Evolutionary conservation across 148 eudicot genomes (phyloP).

Genomic region (Rhododendron kiyosumense): DNA sequence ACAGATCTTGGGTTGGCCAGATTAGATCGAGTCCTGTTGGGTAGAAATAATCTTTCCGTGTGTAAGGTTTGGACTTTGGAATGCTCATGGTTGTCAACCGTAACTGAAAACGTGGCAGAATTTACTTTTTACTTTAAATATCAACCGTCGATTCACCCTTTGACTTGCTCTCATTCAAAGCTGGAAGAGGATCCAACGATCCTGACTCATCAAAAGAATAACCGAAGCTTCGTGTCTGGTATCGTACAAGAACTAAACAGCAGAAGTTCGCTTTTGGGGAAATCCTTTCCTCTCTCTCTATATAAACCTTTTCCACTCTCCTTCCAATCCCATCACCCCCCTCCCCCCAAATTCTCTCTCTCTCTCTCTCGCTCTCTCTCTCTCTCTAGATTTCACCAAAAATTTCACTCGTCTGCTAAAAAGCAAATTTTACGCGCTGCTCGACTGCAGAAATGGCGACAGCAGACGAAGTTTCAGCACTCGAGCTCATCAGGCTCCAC

Average conservation of each 20-base stretch:
- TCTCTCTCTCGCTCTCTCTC: background rate
- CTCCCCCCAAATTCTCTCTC: background rate
- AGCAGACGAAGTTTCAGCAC: slow-evolving; percentile 19
- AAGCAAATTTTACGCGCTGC: background rate
- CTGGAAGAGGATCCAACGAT: background rate
- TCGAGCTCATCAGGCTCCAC: slow-evolving; percentile 37
- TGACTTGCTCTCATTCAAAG: background rate
- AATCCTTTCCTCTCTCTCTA: background rate
- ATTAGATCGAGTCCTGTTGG: too few relatives aligned
- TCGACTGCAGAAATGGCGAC: slow-evolving; percentile 26
- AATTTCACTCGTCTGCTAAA: background rate
- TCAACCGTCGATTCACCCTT: too few relatives aligned
- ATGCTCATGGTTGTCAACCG: too few relatives aligned
- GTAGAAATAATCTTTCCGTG: too few relatives aligned
- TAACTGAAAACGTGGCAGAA: too few relatives aligned
- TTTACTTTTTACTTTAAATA: too few relatives aligned
- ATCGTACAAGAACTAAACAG: background rate
- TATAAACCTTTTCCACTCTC: slow-evolving; percentile 35
- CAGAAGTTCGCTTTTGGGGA: background rate
- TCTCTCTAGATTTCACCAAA: background rate
- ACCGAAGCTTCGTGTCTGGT: background rate
- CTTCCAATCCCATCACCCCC: slow-evolving; percentile 15
- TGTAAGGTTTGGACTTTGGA: too few relatives aligned
- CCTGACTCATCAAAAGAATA: background rate
- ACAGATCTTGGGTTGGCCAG: too few relatives aligned